Evolutionary conservation across 768 basidiomycete genomes (phyloP), one percentile per base, ranked within the genome.

Genomic region (Pilatotrama ljubarskyi): DNA sequence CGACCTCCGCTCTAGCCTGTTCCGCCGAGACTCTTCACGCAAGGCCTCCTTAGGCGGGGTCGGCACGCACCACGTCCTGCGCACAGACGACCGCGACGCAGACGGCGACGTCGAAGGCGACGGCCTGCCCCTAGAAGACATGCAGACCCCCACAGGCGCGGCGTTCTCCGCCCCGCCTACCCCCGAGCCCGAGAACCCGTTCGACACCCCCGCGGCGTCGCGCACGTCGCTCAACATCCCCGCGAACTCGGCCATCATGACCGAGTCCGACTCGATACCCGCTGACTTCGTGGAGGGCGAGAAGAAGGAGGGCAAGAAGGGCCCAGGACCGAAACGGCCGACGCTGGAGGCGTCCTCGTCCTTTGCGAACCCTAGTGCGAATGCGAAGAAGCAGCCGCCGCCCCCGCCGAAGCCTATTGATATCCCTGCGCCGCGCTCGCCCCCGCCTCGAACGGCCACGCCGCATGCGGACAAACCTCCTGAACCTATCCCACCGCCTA

Each of bases 341-440:
- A 66, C 68, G 1, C 62, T 72, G 11, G 63, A 69, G 18, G 53
- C 65, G 10, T 63, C 69, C 11, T 65, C 70, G 15, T 64, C 70
- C 1, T 64, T 66, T 4, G 35, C 67, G 76, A 76, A 29, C 80
- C 20, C n/a, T 20, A 10, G 40, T 24, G 32, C 18, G 29, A 26
- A 6, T n/a, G 51, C 37, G 57, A 51, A 26, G 50, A 55, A 56
- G 50, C 43, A 25, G 32, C 42, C 42, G 7, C 56, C 51, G 0
- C 79, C 82, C 0, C 85, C 84, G 0, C 80, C 73, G 0, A 40
- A 76, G 59, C 85, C 86, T 0, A 73, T 90, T n/a, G 82, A 77
- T 36, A 74, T 90, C 1, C 86, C 88, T 5, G 73, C 76, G n/a
- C 84, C 84, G 20, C 77, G 79, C n/a, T 80, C 80, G 9, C 83